Conservation (phyloP, 1,139 yeast genomes). For the Diutina sp. region DNA sequence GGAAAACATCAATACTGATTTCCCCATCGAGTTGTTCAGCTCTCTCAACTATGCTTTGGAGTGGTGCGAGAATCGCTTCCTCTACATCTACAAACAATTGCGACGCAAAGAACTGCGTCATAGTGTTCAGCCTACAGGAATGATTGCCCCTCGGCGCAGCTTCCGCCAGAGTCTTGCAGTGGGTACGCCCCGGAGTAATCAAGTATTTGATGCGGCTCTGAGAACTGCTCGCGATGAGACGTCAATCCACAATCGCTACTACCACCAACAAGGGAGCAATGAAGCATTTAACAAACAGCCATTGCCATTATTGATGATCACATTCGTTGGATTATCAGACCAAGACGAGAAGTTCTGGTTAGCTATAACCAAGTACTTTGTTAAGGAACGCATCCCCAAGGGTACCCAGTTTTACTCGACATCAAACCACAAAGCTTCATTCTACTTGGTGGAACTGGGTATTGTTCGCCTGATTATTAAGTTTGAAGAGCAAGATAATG, state of each 20-base stretch:
- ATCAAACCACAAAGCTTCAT: conserved; percentile 19
- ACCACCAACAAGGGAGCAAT: conserved; percentile 12
- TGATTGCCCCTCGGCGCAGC: neutral
- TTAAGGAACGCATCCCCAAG: conserved; percentile 33
- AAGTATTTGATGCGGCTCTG: conserved; percentile 51
- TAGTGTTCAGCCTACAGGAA: neutral
- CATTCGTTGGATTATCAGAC: conserved; percentile 54
- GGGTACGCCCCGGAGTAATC: conserved; percentile 56
- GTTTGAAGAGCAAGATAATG: conserved; percentile 41
- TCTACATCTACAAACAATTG: conserved; percentile 45
- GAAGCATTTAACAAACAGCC: conserved; percentile 40
- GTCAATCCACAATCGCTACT: conserved; percentile 18
- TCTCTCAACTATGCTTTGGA: conserved; percentile 82
- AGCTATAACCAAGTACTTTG: conserved; percentile 38
- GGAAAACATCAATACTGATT: conserved; percentile 24
- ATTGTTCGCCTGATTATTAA: conserved; percentile 49
- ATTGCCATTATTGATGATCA: conserved; percentile 52
- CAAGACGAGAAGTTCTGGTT: conserved; percentile 59
- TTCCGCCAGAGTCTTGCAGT: neutral
- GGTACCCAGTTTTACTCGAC: conserved; percentile 40
- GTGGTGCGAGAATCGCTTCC: conserved; percentile 91
- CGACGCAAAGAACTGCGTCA: conserved; percentile 10
- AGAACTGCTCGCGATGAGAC: conserved; percentile 34
- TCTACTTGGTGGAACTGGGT: conserved; percentile 74
- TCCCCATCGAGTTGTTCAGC: conserved; percentile 48